phyloP scores from a whole-genome alignment of 2,329 filamentous ascomycete species.

The Tolypocladium sp. region DNA sequence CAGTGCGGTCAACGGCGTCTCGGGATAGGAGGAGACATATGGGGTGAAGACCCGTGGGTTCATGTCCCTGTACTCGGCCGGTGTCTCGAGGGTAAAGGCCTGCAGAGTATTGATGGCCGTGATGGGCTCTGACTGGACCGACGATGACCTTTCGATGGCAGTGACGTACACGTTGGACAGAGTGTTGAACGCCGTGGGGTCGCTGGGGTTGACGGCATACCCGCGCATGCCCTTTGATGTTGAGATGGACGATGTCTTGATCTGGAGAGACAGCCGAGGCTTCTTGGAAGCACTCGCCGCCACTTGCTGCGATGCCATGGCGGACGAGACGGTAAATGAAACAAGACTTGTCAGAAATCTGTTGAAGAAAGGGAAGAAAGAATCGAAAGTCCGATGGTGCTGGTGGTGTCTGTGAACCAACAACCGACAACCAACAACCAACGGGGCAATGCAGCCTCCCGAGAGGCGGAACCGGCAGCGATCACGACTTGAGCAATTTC shows the following conservation, averaged over 20 bases:
- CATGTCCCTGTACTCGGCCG: constrained; percentile 18
- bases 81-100: constrained; percentile 19
- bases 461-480: neutral
- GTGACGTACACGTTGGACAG: constrained; percentile 56
- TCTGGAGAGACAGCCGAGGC: constrained; percentile 49
- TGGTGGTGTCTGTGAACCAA: neutral
- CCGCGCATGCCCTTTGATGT: constrained; percentile 23
- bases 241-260: constrained; percentile 32
- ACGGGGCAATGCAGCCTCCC: neutral
- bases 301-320: constrained; percentile 14
- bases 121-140: constrained; percentile 34
- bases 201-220: constrained; percentile 39
- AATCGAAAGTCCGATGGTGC: neutral
- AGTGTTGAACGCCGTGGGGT: constrained; percentile 57
- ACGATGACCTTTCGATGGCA: constrained; percentile 50
- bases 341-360: neutral
- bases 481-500: neutral
- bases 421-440: neutral
- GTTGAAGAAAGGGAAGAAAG: neutral
- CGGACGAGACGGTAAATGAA: neutral
- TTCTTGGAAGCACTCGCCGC: constrained; percentile 28
- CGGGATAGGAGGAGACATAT: constrained; percentile 36
- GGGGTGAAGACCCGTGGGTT: constrained; percentile 31
- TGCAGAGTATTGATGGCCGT: constrained; percentile 38
- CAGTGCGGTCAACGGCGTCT: constrained; percentile 44